Conservation (phyloP, 371 early-diverging fungal genomes). For the Syncephalastrum contaminatum region DNA sequence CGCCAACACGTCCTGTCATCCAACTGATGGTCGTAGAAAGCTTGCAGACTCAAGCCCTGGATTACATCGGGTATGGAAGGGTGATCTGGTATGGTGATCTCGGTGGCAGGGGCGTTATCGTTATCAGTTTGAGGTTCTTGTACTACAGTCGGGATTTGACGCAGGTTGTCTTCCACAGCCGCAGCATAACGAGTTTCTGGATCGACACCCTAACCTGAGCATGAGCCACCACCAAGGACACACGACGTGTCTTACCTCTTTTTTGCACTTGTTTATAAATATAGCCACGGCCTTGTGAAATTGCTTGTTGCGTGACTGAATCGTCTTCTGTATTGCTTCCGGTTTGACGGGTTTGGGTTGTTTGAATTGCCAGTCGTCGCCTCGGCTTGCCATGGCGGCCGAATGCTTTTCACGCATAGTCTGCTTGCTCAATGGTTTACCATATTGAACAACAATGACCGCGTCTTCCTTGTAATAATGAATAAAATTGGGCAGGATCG, state of each 20-base stretch:
- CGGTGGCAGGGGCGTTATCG: too few species aligned
- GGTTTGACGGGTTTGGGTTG: slow-evolving; percentile 21
- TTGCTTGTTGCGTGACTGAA: slow-evolving; percentile 25
- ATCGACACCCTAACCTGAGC: slow-evolving; percentile 9
- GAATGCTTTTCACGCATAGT: slow-evolving; percentile 17
- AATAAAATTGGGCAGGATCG: slow-evolving; percentile 33
- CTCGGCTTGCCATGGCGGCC: slow-evolving; percentile 14
- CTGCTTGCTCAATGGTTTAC: slow-evolving; percentile 20
- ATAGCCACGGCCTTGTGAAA: slow-evolving; percentile 24
- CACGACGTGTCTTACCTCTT: neutral
- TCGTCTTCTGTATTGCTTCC: slow-evolving; percentile 23
- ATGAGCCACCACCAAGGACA: too few species aligned
- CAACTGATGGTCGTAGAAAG: slow-evolving; percentile 35
- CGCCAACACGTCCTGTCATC: slow-evolving; percentile 9
- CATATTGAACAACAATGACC: slow-evolving; percentile 21
- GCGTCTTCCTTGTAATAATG: slow-evolving; percentile 13
- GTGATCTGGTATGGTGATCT: too few species aligned
- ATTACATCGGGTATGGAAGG: slow-evolving; percentile 16
- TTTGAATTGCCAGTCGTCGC: slow-evolving; percentile 16
- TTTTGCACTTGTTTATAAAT: slow-evolving; percentile 19
- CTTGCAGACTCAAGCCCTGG: slow-evolving; percentile 16
- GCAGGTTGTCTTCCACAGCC: neutral
- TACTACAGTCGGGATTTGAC: too few species aligned
- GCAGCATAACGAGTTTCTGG: slow-evolving; percentile 13
- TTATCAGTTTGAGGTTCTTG: neutral